Base-by-base conservation (phyloP, 352 stramenopile species). In the Pythium dissotocum region DNA sequence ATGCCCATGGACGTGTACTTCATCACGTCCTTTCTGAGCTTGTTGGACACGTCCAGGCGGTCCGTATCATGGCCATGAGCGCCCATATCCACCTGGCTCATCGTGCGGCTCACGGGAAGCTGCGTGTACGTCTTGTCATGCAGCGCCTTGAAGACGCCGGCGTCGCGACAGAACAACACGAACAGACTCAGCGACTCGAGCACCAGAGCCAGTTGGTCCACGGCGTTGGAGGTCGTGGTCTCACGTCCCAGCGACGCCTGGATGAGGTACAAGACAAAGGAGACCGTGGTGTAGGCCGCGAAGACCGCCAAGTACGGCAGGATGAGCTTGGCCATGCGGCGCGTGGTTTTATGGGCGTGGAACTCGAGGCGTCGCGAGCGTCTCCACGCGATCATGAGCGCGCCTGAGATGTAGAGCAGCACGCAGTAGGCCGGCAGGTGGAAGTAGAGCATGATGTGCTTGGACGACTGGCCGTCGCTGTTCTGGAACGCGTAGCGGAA, bases 1-100 rank as follows among this genome's bases (percentile, higher is more conserved):
- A 95, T 94, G 4, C 85, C 87, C 73, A 90, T 83, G 13, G 83
- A 92, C 72, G 88, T 95, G 69, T 95, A 95, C 69, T 86, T 86
- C 87, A 95, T 94, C 62, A 95, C 77, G 67, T 89, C 83, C 77
- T 88, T 90, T 28, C 87, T 84, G 36, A 95, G 72, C 40, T 92
- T 87, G 66, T 89, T 92, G 4, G 85, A 89, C 32, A 95, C 76
- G 48, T 95, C 87, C 0, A 63, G 56, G 14, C 38, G 72, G 56
- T 95, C 87, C 0, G 51, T 30, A 2, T 65, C 59, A 14, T 70
- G 52, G 13, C 76, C 38, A 8, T 57, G 36, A 14, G 65, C 32
- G 30, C 32, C 36, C 26, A 62, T 35, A 3, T 57, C 52, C 6
- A 16, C 33, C 14, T 63, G 33, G 33, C 60, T 63, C 26, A 70